A percentile compares a stretch with the other conserved stretches of the same genome.
Conservation (phyloP, 768 basidiomycete genomes). For the Suillus americanus region DNA sequence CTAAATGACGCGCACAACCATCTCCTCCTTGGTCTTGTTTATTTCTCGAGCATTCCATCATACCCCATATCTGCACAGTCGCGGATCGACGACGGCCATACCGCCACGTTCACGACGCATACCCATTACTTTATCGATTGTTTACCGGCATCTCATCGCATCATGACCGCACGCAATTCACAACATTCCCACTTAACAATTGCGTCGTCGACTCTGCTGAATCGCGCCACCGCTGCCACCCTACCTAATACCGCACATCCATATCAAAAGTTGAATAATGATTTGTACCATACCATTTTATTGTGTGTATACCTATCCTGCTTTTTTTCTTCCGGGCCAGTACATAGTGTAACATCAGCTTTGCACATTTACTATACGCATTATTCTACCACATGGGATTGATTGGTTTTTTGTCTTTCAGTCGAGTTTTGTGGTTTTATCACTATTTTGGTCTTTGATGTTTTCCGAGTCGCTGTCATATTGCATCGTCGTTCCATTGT, state of each 20-base stretch:
- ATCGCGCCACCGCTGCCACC: slow-evolving; percentile 30
- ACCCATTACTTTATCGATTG: slow-evolving; percentile 36
- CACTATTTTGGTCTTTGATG: slow-evolving; percentile 29
- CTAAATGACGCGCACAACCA: slow-evolving; percentile 18
- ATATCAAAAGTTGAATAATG: slow-evolving; percentile 21
- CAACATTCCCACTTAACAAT: slow-evolving; percentile 29
- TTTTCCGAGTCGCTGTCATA: slow-evolving; percentile 23
- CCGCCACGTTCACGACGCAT: slow-evolving; percentile 31
- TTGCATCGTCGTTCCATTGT: slow-evolving; percentile 29
- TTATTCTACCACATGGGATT: slow-evolving; percentile 34
- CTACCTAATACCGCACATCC: slow-evolving; percentile 16
- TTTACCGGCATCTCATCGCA: slow-evolving; percentile 19
- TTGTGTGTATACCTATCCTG: slow-evolving; percentile 24
- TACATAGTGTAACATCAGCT: slow-evolving; percentile 32
- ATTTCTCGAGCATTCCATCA: slow-evolving; percentile 20
- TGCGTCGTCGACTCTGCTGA: slow-evolving; percentile 26
- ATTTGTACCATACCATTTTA: slow-evolving; percentile 35
- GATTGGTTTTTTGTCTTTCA: slow-evolving; percentile 26
- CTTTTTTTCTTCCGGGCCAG: slow-evolving; percentile 19
- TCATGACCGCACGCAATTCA: slow-evolving; percentile 24
- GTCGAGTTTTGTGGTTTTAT: slow-evolving; percentile 29
- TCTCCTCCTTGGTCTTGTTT: background rate
- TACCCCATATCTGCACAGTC: slow-evolving; percentile 32
- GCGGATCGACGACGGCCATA: slow-evolving; percentile 29
- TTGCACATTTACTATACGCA: slow-evolving; percentile 35